Base-by-base conservation (phyloP, 2,329 filamentous ascomycete species). In the Diaporthe caulivora region DNA sequence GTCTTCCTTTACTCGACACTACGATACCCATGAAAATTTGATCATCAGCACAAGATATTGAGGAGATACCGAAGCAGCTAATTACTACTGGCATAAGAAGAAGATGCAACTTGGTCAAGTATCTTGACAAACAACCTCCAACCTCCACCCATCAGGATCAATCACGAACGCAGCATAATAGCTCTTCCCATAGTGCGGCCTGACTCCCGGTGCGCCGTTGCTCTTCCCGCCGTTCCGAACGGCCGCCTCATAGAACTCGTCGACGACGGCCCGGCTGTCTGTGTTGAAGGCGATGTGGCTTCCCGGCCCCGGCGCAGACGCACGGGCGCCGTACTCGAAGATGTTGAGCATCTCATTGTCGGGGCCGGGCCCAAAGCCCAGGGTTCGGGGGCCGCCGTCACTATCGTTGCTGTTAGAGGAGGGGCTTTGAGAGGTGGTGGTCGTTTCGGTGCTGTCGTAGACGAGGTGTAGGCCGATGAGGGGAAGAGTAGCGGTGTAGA, bases 111-210 rank as follows among this genome's bases (percentile, higher is more conserved):
- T 13, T 55, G 29, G 2, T 55, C 29, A 55, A 10, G 15, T 21
- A 21, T 58, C 60, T 74, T 77, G 78, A 55, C 78, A 82, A 54
- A 82, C 62, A 53, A 65, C 44, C 44, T 65, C 62, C 31, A 65
- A 7, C n/a, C 62, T 65, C 62, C 62, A 81, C 1, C 82, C 81
- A 76, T 82, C 81, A 2, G 77, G 78, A 75, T 81, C 81, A 2
- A 80, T 75, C 4, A 83, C 77, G 76, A 80, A 83, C 8, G 81
- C 80, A 18, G 80, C 81, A 74, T 80, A 83, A 34, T 82, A 83
- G 5, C 69, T 40, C n/a, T 68, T 71, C n/a, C 82, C 81, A 70
- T 81, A 82, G 10, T 78, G 74, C 70, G 76, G 60, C 60, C 81
- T 77, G 57, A 82, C 49, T 0, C 81, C 81, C 1, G 81, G 80